Conservation (phyloP, 2,329 filamentous ascomycete genomes). For the Ceratocystis variospora region DNA sequence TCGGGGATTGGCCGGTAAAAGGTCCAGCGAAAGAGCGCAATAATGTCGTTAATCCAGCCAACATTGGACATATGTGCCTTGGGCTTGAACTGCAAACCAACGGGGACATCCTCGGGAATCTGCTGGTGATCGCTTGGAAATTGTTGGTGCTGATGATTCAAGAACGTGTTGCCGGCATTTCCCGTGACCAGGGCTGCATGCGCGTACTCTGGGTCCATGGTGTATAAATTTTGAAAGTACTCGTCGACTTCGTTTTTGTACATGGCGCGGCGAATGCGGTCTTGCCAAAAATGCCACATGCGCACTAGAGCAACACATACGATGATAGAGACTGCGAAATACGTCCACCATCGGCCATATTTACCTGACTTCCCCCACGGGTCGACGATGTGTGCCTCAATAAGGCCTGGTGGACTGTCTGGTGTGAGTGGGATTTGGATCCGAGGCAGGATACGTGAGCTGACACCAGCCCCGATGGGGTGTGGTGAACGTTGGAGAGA, state of each 20-base stretch:
- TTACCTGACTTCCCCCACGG: slow-evolving; percentile 73
- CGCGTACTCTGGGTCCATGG: slow-evolving; percentile 35
- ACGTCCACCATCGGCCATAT: slow-evolving; percentile 78
- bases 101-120: not conserved
- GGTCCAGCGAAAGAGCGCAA: slow-evolving; percentile 75
- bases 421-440: slow-evolving; percentile 47
- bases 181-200: slow-evolving; percentile 37
- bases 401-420: slow-evolving; percentile 45
- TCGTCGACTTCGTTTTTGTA: slow-evolving; percentile 61
- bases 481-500: slow-evolving; percentile 30
- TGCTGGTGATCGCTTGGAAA: not conserved
- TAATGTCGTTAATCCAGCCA: slow-evolving; percentile 57
- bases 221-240: slow-evolving; percentile 43
- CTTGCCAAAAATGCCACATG: slow-evolving; percentile 80
- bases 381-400: slow-evolving; percentile 53
- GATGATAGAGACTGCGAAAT: slow-evolving; percentile 65
- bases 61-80: slow-evolving; percentile 67
- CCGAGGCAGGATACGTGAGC: not conserved
- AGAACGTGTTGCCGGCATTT: slow-evolving; percentile 33
- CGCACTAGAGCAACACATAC: slow-evolving; percentile 53
- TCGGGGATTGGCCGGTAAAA: slow-evolving; percentile 80
- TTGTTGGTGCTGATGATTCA: not conserved
- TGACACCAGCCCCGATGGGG: not conserved
- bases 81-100: slow-evolving; percentile 38
- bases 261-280: slow-evolving; percentile 79